Percentiles rank a stretch among this genome's conserved stretches.
phyloP scores from a whole-genome alignment of 2,329 filamentous ascomycete species.

The Bipolaris sorokiniana region DNA sequence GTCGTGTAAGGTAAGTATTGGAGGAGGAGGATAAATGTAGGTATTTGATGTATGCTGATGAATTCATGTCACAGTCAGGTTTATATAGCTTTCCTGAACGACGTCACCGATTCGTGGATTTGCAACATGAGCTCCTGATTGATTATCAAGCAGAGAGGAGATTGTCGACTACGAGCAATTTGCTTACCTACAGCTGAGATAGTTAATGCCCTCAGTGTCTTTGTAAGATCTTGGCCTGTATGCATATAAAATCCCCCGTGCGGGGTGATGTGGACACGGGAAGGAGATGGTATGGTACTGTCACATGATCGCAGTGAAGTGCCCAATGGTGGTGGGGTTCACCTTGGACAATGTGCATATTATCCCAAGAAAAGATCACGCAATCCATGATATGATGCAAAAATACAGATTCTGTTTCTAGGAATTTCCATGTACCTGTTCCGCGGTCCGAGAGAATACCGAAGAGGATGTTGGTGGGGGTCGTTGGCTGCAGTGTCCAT shows the following conservation, averaged over 20 bases:
- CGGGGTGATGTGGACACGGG: neutral
- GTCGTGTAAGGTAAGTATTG: neutral
- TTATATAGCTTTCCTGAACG: neutral
- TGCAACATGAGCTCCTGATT: neutral
- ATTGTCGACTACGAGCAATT: neutral
- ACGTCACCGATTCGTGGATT: slow-evolving; percentile 14
- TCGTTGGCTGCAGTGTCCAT: neutral
- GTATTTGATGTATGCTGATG: neutral
- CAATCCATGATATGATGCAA: neutral
- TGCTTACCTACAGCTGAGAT: neutral
- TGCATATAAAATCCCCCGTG: neutral
- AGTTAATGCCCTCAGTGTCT: neutral
- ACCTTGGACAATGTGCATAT: neutral
- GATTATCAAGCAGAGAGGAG: too few relatives aligned
- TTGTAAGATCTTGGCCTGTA: neutral
- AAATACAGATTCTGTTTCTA: too few relatives aligned
- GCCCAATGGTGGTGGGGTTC: neutral
- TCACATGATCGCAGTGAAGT: neutral
- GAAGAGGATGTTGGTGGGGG: neutral
- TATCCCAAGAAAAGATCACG: neutral
- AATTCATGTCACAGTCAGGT: neutral
- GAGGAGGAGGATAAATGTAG: neutral
- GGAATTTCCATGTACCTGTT: too few relatives aligned
- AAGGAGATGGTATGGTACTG: too few relatives aligned
- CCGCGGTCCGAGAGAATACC: neutral